Percentiles rank a stretch among this genome's conserved stretches.
These are phyloP conservation scores for Penicillium goetzii DNA, from an alignment of 495 filamentous ascomycete genomes.

Conservation along the genomic window DNA sequence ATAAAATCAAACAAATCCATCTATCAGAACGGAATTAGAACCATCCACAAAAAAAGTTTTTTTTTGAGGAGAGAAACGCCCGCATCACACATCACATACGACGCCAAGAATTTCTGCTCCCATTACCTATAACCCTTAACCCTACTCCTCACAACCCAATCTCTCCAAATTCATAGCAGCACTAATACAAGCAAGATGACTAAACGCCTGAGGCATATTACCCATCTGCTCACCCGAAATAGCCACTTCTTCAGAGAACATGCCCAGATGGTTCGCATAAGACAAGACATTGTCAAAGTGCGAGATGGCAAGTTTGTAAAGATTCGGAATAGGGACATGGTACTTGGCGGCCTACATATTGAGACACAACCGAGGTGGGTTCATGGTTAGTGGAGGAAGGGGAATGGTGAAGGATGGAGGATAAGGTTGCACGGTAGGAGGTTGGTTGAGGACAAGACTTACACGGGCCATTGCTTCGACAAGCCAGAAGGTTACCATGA, in stretches of 20 bases:
- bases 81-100: background rate
- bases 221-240: constrained; percentile 72
- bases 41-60: background rate
- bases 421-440: background rate
- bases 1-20: background rate
- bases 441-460: constrained; percentile 15
- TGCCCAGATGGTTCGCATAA: constrained; percentile 72
- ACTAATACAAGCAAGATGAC: constrained; percentile 70
- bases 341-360: constrained; percentile 39
- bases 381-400: background rate
- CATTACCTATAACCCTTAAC: background rate
- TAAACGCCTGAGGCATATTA: constrained; percentile 76
- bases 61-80: constrained; percentile 3
- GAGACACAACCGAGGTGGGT: background rate
- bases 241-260: constrained; percentile 78
- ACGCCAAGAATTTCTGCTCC: background rate
- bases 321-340: constrained; percentile 64
- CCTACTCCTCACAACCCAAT: constrained; percentile 13
- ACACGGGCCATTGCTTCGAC: constrained; percentile 74
- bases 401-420: background rate
- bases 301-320: constrained; percentile 63
- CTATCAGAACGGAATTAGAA: background rate
- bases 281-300: constrained; percentile 75
- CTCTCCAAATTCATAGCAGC: constrained; percentile 72
- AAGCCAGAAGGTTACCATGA: constrained; percentile 80